Base-by-base conservation (phyloP, 805 yeast species). In the Zygosaccharomyces rouxii region DNA sequence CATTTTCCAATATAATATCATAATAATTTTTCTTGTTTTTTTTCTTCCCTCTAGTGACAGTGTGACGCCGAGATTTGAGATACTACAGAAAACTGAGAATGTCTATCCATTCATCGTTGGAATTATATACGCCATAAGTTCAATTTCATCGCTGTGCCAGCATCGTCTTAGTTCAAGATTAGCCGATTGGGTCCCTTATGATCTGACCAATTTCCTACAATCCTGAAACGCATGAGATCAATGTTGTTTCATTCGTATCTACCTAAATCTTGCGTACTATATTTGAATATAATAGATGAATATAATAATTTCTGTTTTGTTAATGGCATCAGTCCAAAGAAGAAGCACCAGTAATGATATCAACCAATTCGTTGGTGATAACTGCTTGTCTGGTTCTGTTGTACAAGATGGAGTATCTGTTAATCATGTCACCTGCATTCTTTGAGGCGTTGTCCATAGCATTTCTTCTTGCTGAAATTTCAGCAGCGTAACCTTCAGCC, bases 341-440 rank as follows among this genome's bases (percentile, higher is more conserved):
- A 56, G 98, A 89, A 67, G 99, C 99, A 89, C 99, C 99, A 66
- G 99, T 94, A 73, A 94, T 92, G 69, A 94, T 94, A 77, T 94
- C 99, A 69, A 94, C 99, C 83, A 94, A 79, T 80, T 94, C 99
- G 83, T 94, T 94, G 75, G 98, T 90, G 69, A 92, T 92, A 69
- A 90, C 97, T 61, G 97, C 97, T 81, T 94, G 99, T 80, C 97
- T 89, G 68, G 97, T 86, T 83, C 99, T 92, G 90, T 94, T 94
- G 78, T 94, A 94, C 75, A 94, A 83, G 73, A 94, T 94, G 61
- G 98, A 86, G 86, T 87, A 92, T 70, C 81, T 85, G 76, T 80
- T 83, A 71, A 94, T 94, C 98, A 94, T 94, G 66, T 94, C 99
- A 76, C 96, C 96, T 56, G 99, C 99, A 71, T 92, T 92, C 94